A percentile compares a stretch with the other conserved stretches of the same genome.
Evolutionary conservation across 2,329 filamentous ascomycete species (phyloP).

Genomic region (Colletotrichum liaoningense): DNA sequence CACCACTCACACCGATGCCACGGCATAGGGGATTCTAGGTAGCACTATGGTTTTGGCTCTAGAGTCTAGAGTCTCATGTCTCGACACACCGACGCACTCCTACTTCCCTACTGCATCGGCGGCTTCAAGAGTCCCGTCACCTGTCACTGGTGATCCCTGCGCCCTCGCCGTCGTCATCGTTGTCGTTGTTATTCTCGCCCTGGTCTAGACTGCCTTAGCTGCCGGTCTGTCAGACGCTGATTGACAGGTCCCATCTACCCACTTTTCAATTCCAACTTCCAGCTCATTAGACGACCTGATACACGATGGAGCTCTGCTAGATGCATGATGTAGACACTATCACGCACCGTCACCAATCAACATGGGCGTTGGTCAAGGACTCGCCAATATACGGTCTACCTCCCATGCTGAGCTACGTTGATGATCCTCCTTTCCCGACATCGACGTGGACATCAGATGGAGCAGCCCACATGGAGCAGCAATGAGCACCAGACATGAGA

Average conservation of each 20-base stretch:
- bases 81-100: neutral
- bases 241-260: constrained; percentile 20
- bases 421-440: neutral
- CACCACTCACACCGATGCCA: neutral
- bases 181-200: neutral
- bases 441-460: constrained; percentile 4
- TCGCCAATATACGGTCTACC: neutral
- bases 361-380: neutral
- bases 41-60: neutral
- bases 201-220: constrained; percentile 2
- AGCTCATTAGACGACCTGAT: constrained; percentile 13
- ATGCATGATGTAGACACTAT: neutral
- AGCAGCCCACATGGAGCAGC: constrained; percentile 6
- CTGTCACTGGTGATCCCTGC: neutral
- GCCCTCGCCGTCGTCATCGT: neutral
- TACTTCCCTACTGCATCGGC: neutral
- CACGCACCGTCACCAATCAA: neutral
- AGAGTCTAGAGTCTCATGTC: neutral
- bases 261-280: constrained; percentile 23
- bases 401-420: neutral
- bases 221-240: constrained; percentile 18
- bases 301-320: neutral
- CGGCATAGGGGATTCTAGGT: too few relatives aligned
- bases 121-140: neutral
- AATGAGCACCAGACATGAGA: constrained; percentile 8